Base-by-base conservation (phyloP, 305 asterid species). In the Solanum hybrid region DNA sequence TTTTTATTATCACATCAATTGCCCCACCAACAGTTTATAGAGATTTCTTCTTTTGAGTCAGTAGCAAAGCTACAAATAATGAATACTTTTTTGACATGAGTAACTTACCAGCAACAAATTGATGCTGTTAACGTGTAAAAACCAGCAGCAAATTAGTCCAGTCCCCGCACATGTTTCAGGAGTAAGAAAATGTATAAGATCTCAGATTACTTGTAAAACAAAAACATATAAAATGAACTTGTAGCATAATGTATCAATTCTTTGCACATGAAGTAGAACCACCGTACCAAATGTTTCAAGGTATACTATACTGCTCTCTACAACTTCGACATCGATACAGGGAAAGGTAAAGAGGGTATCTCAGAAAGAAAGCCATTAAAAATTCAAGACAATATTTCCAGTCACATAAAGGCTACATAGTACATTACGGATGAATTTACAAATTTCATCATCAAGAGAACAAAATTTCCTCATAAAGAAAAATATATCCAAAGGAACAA, bases 61-160 rank as follows among this genome's bases (percentile, higher is more conserved):
- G 14, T 87, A 28, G 46, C 28, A 61, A 74, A 86, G 22, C 46
- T 79, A 35, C 40, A 28, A 11, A 31, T 51, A 42, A 57, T 57
- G 33, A 57, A 46, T 83, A 46, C 26, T 57, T 88, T 40, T 90
- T 22, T 71, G 89, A 64, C 90, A 51, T 78, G 89, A 89, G 91
- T 46, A 90, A 93, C 99, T 94, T 89, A 97, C 99, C 98, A 67
- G 99, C 99, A 91, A 98, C 98, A 94, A 97, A 98, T 95, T 98
- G 99, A 93, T 96, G 95, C 99, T 98, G 91, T 91, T 84, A 64
- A 90, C 90, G 94, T 96, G 90, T 90, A 91, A 36, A 89, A 91
- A 90, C 91, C 97, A 91, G 91, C 93, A 92, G 86, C 78, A 88
- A 89, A 89, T 37, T 37, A 88, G 81, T 57, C 88, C 89, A 90